phyloP scores from a whole-genome alignment of 2,329 filamentous ascomycete species.

The Cryphonectria naterciae region DNA sequence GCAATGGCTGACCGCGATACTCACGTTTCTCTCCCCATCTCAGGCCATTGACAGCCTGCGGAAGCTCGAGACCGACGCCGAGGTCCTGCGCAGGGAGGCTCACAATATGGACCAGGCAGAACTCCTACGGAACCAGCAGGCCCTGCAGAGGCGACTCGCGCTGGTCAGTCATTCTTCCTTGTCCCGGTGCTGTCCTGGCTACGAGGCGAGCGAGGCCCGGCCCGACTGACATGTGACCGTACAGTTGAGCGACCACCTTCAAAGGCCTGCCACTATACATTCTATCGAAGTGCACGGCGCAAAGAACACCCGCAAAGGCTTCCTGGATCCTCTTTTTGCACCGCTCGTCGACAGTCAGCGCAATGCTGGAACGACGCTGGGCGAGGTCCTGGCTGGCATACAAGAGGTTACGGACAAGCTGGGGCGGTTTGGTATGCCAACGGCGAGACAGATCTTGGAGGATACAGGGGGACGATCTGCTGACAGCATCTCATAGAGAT shows the following conservation, averaged over 20 bases:
- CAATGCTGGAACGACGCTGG: slow-evolving; percentile 73
- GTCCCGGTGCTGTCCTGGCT: neutral
- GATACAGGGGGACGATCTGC: neutral
- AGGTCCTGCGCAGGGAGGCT: slow-evolving; percentile 45
- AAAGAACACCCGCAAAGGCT: slow-evolving; percentile 78
- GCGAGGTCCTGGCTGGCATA: slow-evolving; percentile 76
- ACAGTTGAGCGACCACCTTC: slow-evolving; percentile 79
- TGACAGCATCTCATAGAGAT: slow-evolving; percentile 62
- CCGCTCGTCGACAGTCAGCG: slow-evolving; percentile 74
- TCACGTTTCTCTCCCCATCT: neutral
- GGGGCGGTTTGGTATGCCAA: slow-evolving; percentile 71
- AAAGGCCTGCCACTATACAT: slow-evolving; percentile 84
- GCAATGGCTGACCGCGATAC: slow-evolving; percentile 25
- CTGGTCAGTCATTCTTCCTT: slow-evolving; percentile 33
- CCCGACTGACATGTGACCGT: slow-evolving; percentile 24
- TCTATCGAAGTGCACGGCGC: slow-evolving; percentile 84
- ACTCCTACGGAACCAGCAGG: slow-evolving; percentile 42
- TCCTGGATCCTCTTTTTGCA: slow-evolving; percentile 80
- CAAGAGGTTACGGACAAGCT: slow-evolving; percentile 74
- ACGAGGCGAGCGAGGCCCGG: neutral
- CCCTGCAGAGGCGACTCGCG: slow-evolving; percentile 44
- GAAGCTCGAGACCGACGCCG: slow-evolving; percentile 46
- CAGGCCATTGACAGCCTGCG: slow-evolving; percentile 43
- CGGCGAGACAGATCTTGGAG: neutral
- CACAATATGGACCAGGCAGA: slow-evolving; percentile 35